Base-by-base conservation (phyloP, 352 stramenopile species). In the Phytophthora colocasiae region DNA sequence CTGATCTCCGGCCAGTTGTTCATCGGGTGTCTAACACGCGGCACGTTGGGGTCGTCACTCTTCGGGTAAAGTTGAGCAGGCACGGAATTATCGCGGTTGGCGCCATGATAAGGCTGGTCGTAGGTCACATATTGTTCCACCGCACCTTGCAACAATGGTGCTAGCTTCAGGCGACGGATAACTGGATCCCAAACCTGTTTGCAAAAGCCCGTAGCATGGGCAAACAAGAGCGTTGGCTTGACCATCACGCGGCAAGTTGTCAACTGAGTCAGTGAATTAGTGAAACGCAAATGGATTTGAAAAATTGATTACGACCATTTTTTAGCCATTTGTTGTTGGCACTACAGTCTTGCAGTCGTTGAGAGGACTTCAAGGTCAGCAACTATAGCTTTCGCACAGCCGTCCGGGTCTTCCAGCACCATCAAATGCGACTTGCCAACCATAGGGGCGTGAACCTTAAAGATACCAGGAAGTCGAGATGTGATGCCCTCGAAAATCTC, bases 191-290 rank as follows among this genome's bases (percentile, higher is more conserved):
- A 90, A 7, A 73, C 66, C 44, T 87, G 60, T 61, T 72, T 73
- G 57, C 81, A 90, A 53, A 86, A 84, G 24, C 81, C 75, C 6
- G 60, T 78, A 45, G 71, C 81, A 54, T 90, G 81, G n/a, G 63
- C 69, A 49, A 90, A 86, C 38, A 90, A 47, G 31, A 90, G 45
- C 50, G 73, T 80, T 1, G 55, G 46, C n/a, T 59, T 60, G 15
- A 40, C 14, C 62, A 72, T 72, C 41, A 47, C 48, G 24, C 1
- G 1, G 19, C 4, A 12, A 63, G 29, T 68, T 64, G 31, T 34
- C 12, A 55, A 63, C 11, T 72, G 45, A 71, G 46, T 43, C n/a
- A 44, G 17, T 36, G 27, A 22, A 22, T 22, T 22, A 22, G 31
- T 36, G 32, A 65, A 59, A 66, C 24, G 29, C 46, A 66, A 62